These are phyloP conservation scores for Botrytis cinerea DNA, from an alignment of 2,329 filamentous ascomycete species.

Conservation along the genomic window DNA sequence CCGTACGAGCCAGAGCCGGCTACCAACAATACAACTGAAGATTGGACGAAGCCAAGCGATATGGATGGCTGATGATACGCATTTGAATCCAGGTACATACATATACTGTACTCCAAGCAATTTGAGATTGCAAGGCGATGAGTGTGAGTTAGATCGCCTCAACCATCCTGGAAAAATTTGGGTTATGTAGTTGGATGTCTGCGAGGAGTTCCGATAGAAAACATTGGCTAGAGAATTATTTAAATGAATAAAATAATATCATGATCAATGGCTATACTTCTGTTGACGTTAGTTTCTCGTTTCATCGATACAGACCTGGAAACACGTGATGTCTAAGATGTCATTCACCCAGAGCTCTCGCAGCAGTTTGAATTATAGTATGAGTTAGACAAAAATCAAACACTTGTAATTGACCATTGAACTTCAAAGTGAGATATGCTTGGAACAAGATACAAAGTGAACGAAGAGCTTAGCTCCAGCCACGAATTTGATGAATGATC, in stretches of 20 bases:
- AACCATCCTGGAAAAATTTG: neutral
- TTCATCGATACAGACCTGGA: neutral
- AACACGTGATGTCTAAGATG: neutral
- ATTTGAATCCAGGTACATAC: too few relatives aligned
- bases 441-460: neutral
- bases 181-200: rapidly evolving
- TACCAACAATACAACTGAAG: neutral
- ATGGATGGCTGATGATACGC: neutral
- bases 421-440: neutral
- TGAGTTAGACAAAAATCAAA: too few relatives aligned
- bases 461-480: neutral
- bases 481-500: neutral
- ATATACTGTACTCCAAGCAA: neutral
- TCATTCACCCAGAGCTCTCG: neutral
- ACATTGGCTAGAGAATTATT: too few relatives aligned
- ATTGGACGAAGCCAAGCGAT: neutral
- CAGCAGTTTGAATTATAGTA: neutral
- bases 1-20: neutral
- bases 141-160: too few relatives aligned
- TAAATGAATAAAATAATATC: too few relatives aligned
- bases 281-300: neutral
- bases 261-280: neutral
- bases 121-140: rapidly evolving
- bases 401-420: neutral
- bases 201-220: too few relatives aligned